Evolutionary conservation across 2,329 filamentous ascomycete species (phyloP).

Genomic region (Neospermospora avenae): DNA sequence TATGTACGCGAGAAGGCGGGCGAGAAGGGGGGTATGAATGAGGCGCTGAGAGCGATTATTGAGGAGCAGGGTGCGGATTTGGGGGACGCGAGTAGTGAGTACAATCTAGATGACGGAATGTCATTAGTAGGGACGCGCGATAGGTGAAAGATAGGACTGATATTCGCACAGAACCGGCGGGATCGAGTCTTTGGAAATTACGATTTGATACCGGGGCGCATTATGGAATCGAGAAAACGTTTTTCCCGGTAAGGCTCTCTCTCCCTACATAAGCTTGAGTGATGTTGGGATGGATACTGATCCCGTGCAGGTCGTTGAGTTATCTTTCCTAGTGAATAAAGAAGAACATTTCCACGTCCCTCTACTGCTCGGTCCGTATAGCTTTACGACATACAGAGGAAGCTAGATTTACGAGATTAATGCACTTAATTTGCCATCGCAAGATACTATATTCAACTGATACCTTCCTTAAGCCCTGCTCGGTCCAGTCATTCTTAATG

Average conservation of each 20-base stretch:
- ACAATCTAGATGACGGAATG: background rate
- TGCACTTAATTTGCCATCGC: background rate
- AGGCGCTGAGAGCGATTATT: slow-evolving; percentile 16
- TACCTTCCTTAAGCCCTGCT: background rate
- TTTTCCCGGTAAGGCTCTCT: slow-evolving; percentile 50
- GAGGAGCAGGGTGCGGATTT: slow-evolving; percentile 10
- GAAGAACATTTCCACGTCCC: slow-evolving; percentile 77
- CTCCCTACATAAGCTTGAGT: background rate
- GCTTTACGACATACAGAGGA: slow-evolving; percentile 79
- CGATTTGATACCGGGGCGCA: slow-evolving; percentile 71
- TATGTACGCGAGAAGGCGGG: slow-evolving; percentile 9
- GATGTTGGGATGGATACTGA: background rate
- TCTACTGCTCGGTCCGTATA: slow-evolving; percentile 71
- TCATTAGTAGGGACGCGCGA: too few species aligned
- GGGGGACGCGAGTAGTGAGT: slow-evolving; percentile 3
- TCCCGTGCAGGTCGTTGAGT: slow-evolving; percentile 41
- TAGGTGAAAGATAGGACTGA: too few species aligned
- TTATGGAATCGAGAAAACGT: slow-evolving; percentile 60
- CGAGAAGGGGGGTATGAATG: slow-evolving; percentile 4
- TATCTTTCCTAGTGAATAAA: slow-evolving; percentile 49
- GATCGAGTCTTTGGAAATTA: slow-evolving; percentile 56
- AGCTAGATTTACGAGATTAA: slow-evolving; percentile 45
- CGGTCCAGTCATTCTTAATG: background rate
- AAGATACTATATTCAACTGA: slow-evolving; percentile 2
- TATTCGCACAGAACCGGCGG: slow-evolving; percentile 21